Evolutionary conservation across 1,284 basidiomycete genomes (phyloP), one percentile per base, ranked within the genome.

Genomic region (Anthracocystis setariae): DNA sequence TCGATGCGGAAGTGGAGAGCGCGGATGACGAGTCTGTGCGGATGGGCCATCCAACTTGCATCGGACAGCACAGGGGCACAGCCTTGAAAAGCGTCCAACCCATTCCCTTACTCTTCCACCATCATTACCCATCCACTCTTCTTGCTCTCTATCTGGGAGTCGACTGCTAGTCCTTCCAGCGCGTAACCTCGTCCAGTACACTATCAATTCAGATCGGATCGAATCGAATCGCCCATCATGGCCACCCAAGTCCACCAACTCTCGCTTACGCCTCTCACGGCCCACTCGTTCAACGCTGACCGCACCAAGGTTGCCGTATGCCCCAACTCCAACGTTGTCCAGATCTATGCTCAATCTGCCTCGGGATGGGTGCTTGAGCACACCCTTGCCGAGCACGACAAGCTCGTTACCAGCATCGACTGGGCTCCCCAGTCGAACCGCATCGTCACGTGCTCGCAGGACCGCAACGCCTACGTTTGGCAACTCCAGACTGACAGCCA

Each of bases 381-480:
- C 77, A 92, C 90, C 0, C 88, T 99, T 21, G 86, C 91, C 17
- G 94, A 98, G 88, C 96, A 99, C 85, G 96, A 99, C 87, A 98
- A 98, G 86, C 86, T 91, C 70, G 92, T 99, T 84, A 98, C 95
- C 2, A 94, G 93, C 61, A 96, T 99, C 84, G 95, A 98, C 84
- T 99, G 96, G 96, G 96, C 95, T 3, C 93, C 94, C 9, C 88
- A 89, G 76, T 92, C 94, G 48, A 98, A 99, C 85, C 90, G 93
- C 25, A 94, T 99, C 85, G 96, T 99, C 32, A 98, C 95, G 12
- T 93, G 94, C 77, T 94, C 95, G 24, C 95, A 99, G 84, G 96
- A 99, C 83, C 87, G 96, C 48, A 99, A 99, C 83, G 96, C 96
- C 13, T 99, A 99, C 82, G 96, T 99, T 27, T 99, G 96, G 96